Conservation (phyloP, 2,329 filamentous ascomycete species). For the Beauveria australis region DNA sequence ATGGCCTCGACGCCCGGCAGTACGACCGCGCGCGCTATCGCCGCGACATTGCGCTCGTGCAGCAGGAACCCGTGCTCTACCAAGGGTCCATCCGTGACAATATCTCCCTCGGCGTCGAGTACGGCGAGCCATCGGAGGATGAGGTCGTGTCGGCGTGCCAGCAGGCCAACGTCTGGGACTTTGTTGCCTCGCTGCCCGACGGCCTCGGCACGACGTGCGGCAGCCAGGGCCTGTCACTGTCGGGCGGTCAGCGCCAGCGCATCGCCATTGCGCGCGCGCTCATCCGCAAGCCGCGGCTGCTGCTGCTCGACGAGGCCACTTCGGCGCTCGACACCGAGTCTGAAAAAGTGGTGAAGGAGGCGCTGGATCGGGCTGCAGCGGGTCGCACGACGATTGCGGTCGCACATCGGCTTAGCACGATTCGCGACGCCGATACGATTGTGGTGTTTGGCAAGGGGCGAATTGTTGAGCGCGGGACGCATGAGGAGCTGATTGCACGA, state of each 20-base stretch:
- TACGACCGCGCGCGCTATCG: constrained; percentile 25
- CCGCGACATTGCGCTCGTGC: constrained; percentile 29
- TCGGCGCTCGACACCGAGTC: constrained; percentile 54
- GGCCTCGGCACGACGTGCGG: constrained; percentile 58
- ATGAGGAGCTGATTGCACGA: constrained; percentile 45
- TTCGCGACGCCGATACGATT: constrained; percentile 54
- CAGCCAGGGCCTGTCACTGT: constrained; percentile 59
- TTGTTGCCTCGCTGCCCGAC: constrained; percentile 47
- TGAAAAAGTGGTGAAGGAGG: constrained; percentile 56
- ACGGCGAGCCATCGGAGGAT: constrained; percentile 23
- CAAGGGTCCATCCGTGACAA: constrained; percentile 49
- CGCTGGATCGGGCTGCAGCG: constrained; percentile 40
- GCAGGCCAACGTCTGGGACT: constrained; percentile 48
- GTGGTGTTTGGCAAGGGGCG: constrained; percentile 43
- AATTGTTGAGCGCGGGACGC: constrained; percentile 52
- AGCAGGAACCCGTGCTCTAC: constrained; percentile 34
- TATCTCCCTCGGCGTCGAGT: constrained; percentile 39
- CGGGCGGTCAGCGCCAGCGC: constrained; percentile 64
- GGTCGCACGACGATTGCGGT: constrained; percentile 53
- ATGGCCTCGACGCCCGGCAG: constrained; percentile 23
- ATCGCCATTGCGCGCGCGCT: constrained; percentile 67
- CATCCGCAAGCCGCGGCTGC: constrained; percentile 54
- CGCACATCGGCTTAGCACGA: constrained; percentile 49
- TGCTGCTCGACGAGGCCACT: constrained; percentile 69
- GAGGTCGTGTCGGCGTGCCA: constrained; percentile 41